phyloP scores from a whole-genome alignment of 306 rosid genomes.

The Sindora glabra region DNA sequence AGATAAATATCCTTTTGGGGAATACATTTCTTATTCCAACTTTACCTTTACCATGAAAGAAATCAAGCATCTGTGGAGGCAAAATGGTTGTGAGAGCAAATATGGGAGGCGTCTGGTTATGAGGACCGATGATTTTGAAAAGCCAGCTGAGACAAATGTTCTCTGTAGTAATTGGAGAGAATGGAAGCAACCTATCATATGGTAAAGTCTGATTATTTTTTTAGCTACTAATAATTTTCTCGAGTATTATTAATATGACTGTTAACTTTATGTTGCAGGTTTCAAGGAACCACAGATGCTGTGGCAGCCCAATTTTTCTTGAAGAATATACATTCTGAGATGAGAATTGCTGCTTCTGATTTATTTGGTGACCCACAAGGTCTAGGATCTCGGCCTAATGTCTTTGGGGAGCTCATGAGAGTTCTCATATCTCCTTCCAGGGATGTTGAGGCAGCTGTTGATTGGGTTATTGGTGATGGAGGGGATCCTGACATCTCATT shows the following conservation, averaged over 20 bases:
- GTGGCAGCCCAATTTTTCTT: slow-evolving; percentile 84
- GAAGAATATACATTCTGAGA: slow-evolving; percentile 73
- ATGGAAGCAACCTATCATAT: slow-evolving; percentile 91
- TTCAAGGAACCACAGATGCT: slow-evolving; percentile 90
- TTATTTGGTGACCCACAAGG: slow-evolving; percentile 68
- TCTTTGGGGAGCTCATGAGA: slow-evolving; percentile 93
- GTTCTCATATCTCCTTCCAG: slow-evolving; percentile 76
- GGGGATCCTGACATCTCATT: slow-evolving; percentile 78
- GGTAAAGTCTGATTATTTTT: slow-evolving; percentile 42
- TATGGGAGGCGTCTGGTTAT: slow-evolving; percentile 62
- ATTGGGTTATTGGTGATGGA: slow-evolving; percentile 64
- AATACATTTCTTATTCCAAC: slow-evolving; percentile 71
- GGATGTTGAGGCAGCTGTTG: slow-evolving; percentile 73
- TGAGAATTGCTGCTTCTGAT: slow-evolving; percentile 69
- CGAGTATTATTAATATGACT: slow-evolving; percentile 19
- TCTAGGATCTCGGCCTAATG: slow-evolving; percentile 68
- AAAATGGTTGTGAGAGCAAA: slow-evolving; percentile 56
- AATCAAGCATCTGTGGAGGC: slow-evolving; percentile 91
- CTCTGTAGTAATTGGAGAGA: slow-evolving; percentile 86
- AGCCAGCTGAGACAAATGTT: slow-evolving; percentile 74
- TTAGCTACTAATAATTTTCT: slow-evolving; percentile 6
- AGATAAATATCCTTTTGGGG: slow-evolving; percentile 82
- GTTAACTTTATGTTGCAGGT: slow-evolving; percentile 51
- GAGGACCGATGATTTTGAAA: slow-evolving; percentile 92
- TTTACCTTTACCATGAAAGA: slow-evolving; percentile 80